Conservation (phyloP, 371 early-diverging fungal species). For the Mucor irregularis region DNA sequence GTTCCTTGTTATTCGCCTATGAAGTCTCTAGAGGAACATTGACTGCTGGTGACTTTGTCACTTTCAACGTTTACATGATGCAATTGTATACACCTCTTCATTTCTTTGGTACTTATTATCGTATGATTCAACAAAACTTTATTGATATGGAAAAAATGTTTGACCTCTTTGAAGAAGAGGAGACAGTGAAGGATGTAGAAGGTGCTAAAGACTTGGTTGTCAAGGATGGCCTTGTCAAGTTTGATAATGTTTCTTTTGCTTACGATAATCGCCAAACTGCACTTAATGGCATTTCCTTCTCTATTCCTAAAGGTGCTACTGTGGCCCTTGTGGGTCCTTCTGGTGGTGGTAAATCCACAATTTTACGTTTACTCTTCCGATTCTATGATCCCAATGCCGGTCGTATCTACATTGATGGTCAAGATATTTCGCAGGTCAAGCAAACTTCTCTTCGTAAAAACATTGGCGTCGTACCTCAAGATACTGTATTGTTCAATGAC, state of each 20-base stretch:
- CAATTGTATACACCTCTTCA: slow-evolving; percentile 75
- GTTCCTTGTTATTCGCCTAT: slow-evolving; percentile 77
- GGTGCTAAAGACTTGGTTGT: slow-evolving; percentile 51
- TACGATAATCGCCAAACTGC: slow-evolving; percentile 71
- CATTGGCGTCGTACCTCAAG: slow-evolving; percentile 92
- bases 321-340: slow-evolving; percentile 90
- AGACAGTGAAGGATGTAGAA: slow-evolving; percentile 65
- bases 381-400: slow-evolving; percentile 88
- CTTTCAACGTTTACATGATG: slow-evolving; percentile 81
- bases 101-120: slow-evolving; percentile 51
- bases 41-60: slow-evolving; percentile 85
- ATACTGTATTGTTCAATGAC: slow-evolving; percentile 82
- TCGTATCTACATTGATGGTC: slow-evolving; percentile 85
- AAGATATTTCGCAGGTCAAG: slow-evolving; percentile 75
- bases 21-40: slow-evolving; percentile 72
- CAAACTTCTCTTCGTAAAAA: slow-evolving; percentile 67
- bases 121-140: slow-evolving; percentile 79
- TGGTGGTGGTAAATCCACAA: slow-evolving; percentile 91
- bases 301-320: slow-evolving; percentile 77
- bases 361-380: slow-evolving; percentile 84
- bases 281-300: slow-evolving; percentile 77
- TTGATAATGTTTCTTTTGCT: slow-evolving; percentile 81
- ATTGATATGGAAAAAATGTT: slow-evolving; percentile 95
- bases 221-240: slow-evolving; percentile 64
- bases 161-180: slow-evolving; percentile 75